Evolutionary conservation across 306 rosid genomes (phyloP).

Genomic region (Vigna reflexopilosa): DNA sequence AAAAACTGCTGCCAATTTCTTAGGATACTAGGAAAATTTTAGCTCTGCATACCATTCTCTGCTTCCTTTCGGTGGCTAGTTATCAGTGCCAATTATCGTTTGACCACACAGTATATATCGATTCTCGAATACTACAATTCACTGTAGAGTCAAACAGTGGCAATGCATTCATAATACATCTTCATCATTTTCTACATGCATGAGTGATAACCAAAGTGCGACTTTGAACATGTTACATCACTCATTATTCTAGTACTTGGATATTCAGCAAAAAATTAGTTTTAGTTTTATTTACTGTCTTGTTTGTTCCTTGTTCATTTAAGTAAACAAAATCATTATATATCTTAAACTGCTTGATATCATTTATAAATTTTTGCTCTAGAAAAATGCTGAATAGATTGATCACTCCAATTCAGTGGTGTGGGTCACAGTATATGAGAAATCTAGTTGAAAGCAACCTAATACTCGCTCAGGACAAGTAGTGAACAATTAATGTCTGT

Average conservation of each 20-base stretch:
- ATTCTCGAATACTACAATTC: conserved; percentile 20
- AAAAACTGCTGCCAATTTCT: conserved; percentile 29
- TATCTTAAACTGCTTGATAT: background rate
- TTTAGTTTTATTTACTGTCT: background rate
- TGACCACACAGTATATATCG: conserved; percentile 14
- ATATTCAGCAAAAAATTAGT: background rate
- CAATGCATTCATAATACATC: conserved; percentile 9
- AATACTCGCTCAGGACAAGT: conserved; percentile 12
- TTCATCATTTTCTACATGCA: conserved; percentile 2
- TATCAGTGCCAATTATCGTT: conserved; percentile 37
- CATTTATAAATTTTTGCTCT: background rate
- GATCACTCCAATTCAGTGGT: conserved; percentile 14
- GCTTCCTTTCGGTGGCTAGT: conserved; percentile 45
- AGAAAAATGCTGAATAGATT: background rate
- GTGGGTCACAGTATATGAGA: conserved; percentile 37
- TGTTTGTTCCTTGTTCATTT: background rate
- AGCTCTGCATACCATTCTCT: conserved; percentile 30
- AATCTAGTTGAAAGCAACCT: conserved; percentile 40
- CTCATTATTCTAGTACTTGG: background rate
- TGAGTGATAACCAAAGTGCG: conserved; percentile 10
- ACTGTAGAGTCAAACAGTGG: conserved; percentile 27
- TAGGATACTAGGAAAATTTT: background rate
- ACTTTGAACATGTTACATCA: conserved; percentile 6
- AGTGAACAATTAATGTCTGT: conserved; percentile 25
- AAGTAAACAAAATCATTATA: background rate